phyloP scores from a whole-genome alignment of 116 monocot genomes.

The Cymodocea nodosa region DNA sequence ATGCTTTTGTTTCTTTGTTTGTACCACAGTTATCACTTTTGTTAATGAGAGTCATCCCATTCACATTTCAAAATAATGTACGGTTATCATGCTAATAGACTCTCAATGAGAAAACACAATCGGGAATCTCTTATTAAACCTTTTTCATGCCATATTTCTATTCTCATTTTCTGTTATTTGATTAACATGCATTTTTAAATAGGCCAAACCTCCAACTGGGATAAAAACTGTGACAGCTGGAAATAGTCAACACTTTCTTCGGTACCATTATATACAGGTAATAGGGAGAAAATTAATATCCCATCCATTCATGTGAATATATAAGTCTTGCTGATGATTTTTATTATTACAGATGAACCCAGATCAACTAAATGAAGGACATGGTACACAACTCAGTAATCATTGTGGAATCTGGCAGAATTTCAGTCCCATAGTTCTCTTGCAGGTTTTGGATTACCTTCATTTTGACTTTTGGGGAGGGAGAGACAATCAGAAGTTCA shows the following conservation, averaged over 20 bases:
- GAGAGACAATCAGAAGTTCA: neutral
- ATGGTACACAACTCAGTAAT: neutral
- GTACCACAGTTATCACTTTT: too few relatives aligned
- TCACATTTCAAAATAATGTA: too few relatives aligned
- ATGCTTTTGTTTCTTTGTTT: neutral
- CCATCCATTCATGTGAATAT: neutral
- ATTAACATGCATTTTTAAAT: neutral
- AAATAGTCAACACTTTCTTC: neutral
- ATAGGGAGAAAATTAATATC: too few relatives aligned
- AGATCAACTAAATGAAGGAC: neutral
- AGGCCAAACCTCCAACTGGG: neutral
- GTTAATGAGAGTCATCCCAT: too few relatives aligned
- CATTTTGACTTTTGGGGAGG: neutral
- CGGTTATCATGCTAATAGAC: too few relatives aligned
- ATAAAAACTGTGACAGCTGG: neutral
- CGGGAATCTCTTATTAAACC: too few relatives aligned
- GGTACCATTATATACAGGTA: conserved; percentile 4
- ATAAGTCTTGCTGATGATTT: neutral
- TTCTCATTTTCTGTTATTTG: neutral
- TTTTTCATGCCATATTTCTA: neutral
- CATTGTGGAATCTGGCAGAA: neutral
- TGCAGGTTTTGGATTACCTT: neutral
- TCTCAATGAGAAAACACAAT: too few relatives aligned
- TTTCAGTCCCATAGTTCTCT: neutral
- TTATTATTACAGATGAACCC: neutral